Evolutionary conservation across 164 flowering plant species (phyloP).

Genomic region (Aristolochia fimbriata): DNA sequence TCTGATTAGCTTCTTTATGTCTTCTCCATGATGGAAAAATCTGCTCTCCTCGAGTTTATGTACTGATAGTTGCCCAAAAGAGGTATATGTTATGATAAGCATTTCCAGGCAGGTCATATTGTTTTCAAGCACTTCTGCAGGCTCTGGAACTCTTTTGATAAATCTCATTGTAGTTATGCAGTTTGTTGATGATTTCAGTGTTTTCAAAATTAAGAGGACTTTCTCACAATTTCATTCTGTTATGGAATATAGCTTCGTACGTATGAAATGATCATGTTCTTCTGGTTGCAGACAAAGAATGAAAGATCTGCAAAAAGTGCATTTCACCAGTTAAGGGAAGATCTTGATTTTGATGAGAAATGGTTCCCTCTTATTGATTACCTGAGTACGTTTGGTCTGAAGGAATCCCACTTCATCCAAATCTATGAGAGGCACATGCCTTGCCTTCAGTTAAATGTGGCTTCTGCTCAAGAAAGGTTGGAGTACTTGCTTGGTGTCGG

Average conservation of each 20-base stretch:
- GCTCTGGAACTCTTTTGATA: background rate
- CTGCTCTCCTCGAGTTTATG: no score
- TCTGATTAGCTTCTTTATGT: no score
- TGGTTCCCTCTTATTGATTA: constrained; percentile 89
- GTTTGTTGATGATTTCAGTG: background rate
- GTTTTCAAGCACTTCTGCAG: background rate
- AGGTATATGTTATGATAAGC: no score
- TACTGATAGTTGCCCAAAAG: no score
- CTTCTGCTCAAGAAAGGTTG: constrained; percentile 72
- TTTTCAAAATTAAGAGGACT: background rate
- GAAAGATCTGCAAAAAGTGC: constrained; percentile 22
- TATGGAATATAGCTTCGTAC: background rate
- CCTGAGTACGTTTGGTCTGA: constrained; percentile 70
- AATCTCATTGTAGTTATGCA: constrained; percentile 12
- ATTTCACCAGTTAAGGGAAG: constrained; percentile 47
- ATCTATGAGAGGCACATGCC: constrained; percentile 90
- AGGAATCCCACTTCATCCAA: constrained; percentile 73
- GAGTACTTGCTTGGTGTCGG: constrained; percentile 73
- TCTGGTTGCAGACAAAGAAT: constrained; percentile 29
- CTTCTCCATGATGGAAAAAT: no score
- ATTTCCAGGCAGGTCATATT: no score
- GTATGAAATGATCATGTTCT: constrained; percentile 6
- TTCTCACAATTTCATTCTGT: background rate
- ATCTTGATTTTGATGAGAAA: constrained; percentile 61
- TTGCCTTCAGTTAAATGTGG: constrained; percentile 69